Conservation (phyloP, 2,329 filamentous ascomycete genomes). For the Diplodia mutila region DNA sequence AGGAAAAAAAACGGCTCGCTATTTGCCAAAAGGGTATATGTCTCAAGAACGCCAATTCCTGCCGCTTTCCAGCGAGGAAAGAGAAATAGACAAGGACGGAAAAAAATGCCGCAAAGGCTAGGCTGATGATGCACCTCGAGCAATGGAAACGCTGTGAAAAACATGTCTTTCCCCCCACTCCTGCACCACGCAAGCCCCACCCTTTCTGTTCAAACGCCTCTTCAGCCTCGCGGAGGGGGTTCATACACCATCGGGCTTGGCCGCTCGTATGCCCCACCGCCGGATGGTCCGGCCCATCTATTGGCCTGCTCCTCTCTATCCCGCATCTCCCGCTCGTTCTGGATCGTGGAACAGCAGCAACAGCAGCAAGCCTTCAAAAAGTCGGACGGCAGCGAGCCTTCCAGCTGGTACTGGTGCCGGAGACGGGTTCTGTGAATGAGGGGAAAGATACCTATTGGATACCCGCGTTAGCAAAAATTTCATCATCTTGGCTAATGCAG, state of each 20-base stretch:
- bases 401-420: conserved; percentile 50
- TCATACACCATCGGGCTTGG: conserved; percentile 40
- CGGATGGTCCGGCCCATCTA: conserved; percentile 44
- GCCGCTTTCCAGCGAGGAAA: neutral
- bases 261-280: conserved; percentile 38
- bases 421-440: conserved; percentile 44
- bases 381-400: conserved; percentile 43
- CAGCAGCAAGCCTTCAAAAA: conserved; percentile 44
- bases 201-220: neutral
- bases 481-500: neutral
- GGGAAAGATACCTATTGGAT: conserved; percentile 38
- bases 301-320: conserved; percentile 48
- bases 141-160: neutral
- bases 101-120: conserved; percentile 12
- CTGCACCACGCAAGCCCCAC: neutral
- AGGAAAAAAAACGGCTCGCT: neutral
- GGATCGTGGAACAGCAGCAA: conserved; percentile 47
- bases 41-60: conserved; percentile 13
- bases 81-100: neutral
- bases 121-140: neutral
- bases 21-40: conserved; percentile 15
- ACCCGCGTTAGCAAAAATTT: neutral
- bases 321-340: conserved; percentile 52
- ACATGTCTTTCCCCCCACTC: conserved; percentile 1
- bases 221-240: neutral